Percentiles rank a stretch among this genome's conserved stretches.
phyloP scores from a whole-genome alignment of 1,284 basidiomycete species.

The Rugiboletus extremiorientalis region DNA sequence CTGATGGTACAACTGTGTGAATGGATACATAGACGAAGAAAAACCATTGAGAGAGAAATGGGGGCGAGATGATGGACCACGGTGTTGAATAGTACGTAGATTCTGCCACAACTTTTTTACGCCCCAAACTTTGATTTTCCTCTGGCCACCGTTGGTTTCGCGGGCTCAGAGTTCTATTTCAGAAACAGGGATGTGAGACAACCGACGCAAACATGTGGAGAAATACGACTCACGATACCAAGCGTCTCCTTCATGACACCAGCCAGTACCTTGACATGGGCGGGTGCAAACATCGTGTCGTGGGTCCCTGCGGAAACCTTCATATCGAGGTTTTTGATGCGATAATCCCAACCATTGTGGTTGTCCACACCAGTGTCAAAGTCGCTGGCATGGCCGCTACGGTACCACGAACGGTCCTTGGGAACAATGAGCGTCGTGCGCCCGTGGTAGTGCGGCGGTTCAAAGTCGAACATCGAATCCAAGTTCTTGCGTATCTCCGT shows the following conservation, averaged over 20 bases:
- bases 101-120: too few species aligned
- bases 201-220: not conserved
- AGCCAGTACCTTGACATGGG: constrained; percentile 32
- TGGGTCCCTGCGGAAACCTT: constrained; percentile 27
- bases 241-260: constrained; percentile 29
- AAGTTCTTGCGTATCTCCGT: constrained; percentile 30
- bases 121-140: constrained; percentile 7
- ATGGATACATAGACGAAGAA: not conserved
- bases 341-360: constrained; percentile 33
- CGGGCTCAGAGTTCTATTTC: not conserved
- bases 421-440: constrained; percentile 29
- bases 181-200: not conserved
- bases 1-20: not conserved
- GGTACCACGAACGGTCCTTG: constrained; percentile 33
- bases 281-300: constrained; percentile 34
- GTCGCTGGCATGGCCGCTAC: constrained; percentile 28
- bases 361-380: constrained; percentile 33
- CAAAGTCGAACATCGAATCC: constrained; percentile 33
- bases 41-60: not conserved
- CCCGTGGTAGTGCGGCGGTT: constrained; percentile 25
- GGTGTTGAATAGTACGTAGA: too few species aligned
- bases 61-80: not conserved
- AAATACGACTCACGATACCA: constrained; percentile 13
- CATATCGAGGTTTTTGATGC: constrained; percentile 26
- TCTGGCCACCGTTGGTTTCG: not conserved